A percentile compares a stretch with the other conserved stretches of the same genome.
phyloP scores from a whole-genome alignment of 805 yeast species.

The Brettanomyces bruxellensis region DNA sequence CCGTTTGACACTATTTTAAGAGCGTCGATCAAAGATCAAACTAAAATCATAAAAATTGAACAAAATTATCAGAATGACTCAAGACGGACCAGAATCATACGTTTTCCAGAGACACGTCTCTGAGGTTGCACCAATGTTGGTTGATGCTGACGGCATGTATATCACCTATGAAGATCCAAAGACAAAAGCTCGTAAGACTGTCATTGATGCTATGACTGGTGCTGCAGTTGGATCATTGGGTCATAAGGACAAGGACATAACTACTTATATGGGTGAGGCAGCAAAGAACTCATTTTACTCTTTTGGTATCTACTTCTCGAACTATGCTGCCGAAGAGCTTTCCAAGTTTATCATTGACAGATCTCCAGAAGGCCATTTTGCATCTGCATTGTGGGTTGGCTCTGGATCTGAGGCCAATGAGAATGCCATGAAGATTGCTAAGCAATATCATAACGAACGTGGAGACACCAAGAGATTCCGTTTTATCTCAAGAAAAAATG shows the following conservation, averaged over 20 bases:
- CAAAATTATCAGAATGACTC: not conserved
- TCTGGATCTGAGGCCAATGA: conserved; percentile 79
- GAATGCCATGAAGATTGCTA: conserved; percentile 66
- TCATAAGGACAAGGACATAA: conserved; percentile 32
- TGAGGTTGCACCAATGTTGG: conserved; percentile 12
- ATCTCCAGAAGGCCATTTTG: conserved; percentile 31
- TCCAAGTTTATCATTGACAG: conserved; percentile 34
- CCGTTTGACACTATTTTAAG: not conserved
- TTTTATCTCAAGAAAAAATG: conserved; percentile 33
- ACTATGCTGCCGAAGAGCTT: conserved; percentile 33
- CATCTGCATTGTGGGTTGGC: conserved; percentile 42
- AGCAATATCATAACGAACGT: conserved; percentile 36
- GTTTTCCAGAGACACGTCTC: conserved; percentile 16
- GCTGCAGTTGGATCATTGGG: conserved; percentile 47
- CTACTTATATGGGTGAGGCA: conserved; percentile 30
- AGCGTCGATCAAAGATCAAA: not conserved
- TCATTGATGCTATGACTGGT: conserved; percentile 39
- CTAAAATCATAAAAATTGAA: not conserved
- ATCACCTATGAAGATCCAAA: conserved; percentile 28
- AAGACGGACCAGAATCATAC: conserved; percentile 1
- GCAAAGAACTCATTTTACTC: conserved; percentile 29
- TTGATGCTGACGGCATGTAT: conserved; percentile 14
- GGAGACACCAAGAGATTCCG: conserved; percentile 32
- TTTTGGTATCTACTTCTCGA: conserved; percentile 26
- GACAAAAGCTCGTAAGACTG: conserved; percentile 26